Evolutionary conservation across 371 early-diverging fungal genomes (phyloP), one percentile per base, ranked within the genome.

Genomic region (Umbelopsis sp.): DNA sequence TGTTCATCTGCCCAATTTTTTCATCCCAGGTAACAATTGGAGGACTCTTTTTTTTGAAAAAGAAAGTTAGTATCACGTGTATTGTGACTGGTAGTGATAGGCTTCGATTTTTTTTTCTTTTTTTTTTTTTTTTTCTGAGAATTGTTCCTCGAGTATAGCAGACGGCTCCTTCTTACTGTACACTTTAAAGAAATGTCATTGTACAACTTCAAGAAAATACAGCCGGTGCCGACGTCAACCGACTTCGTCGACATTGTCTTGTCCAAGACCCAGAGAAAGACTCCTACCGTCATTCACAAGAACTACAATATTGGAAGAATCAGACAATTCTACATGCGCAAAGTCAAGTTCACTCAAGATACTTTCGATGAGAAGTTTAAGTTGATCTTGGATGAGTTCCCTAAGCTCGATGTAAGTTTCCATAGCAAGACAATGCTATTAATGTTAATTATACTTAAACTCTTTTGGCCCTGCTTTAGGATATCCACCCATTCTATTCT

Each of bases 401-500:
- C 99, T 63, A 96, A 98, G 73, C 87, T 99, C 44, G 99, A 99
- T 84, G 95, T 94, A 82, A 76, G 87, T 74, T 22, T 29, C n/a
- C 0, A 6, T 32, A 20, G 63, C 16, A 25, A 32, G 16, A 1
- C n/a, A 22, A 5, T 20, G 18, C 35, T 4, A 8, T 6, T 38
- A 14, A 2, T n/a, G 48, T 37, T 48, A 6, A 14, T n/a, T 66
- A 48, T 63, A 52, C 57, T 63, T 4, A 22, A 29, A 12, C 8
- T 52, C 18, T 45, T 41, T 52, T 18, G 38, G 38, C 16, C 29
- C 41, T 45, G 3, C 48, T 41, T 0, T 83, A 94, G 92, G 99
- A 99, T 78, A 96, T 99, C 71, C 99, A 99, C 80, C 99, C 99
- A 20, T 99, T 99, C 87, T 99, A 99, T 80, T 90, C 99, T n/a